These are phyloP conservation scores for Arthrobotrys conoides DNA, from an alignment of 2,329 filamentous ascomycete species.

Conservation along the genomic window DNA sequence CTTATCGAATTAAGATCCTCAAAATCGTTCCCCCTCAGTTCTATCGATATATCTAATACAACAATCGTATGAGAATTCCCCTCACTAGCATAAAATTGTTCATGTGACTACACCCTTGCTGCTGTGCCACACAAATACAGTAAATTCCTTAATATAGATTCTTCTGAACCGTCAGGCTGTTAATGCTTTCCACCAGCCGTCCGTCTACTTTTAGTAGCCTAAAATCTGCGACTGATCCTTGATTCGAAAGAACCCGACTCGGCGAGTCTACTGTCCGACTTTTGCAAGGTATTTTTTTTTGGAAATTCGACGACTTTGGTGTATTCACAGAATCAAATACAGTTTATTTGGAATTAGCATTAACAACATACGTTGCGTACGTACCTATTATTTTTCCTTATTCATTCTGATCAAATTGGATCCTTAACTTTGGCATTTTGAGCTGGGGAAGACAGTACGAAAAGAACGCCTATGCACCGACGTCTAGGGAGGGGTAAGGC, in stretches of 20 bases:
- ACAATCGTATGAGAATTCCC: slow-evolving; percentile 9
- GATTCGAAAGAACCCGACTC: neutral
- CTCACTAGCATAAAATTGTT: neutral
- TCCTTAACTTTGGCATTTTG: neutral
- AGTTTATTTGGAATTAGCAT: neutral
- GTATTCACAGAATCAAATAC: neutral
- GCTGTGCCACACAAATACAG: slow-evolving; percentile 8
- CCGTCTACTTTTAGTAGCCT: neutral
- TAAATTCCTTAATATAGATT: slow-evolving; percentile 14
- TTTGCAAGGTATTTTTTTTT: neutral
- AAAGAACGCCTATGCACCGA: neutral
- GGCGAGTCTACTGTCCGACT: neutral
- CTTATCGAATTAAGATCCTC: neutral
- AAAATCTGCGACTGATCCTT: slow-evolving; percentile 4
- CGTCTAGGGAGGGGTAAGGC: slow-evolving; percentile 17
- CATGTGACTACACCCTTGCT: slow-evolving; percentile 15
- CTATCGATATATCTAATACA: neutral
- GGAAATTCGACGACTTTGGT: neutral
- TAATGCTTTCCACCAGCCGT: neutral
- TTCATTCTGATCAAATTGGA: neutral
- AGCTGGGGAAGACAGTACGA: neutral
- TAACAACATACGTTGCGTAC: neutral
- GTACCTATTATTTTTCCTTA: neutral
- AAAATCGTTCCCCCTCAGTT: neutral
- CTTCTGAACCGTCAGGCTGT: neutral